These are phyloP conservation scores for Asclepias syriaca DNA, from an alignment of 257 asterid species.

Conservation along the genomic window DNA sequence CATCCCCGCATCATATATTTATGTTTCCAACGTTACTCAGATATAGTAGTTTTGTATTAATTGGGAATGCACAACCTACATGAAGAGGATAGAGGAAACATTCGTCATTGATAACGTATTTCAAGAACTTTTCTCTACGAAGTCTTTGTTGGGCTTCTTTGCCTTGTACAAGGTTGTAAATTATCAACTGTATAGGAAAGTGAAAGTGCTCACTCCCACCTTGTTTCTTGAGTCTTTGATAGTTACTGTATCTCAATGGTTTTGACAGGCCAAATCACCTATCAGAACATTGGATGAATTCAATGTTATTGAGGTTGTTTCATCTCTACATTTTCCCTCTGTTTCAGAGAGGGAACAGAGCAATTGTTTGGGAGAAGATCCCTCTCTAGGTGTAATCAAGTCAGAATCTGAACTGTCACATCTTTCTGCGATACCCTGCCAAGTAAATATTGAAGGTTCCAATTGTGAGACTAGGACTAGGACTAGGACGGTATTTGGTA, in stretches of 20 bases:
- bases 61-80: background rate
- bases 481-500: conserved; percentile 53
- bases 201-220: background rate
- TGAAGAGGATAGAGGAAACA: background rate
- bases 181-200: background rate
- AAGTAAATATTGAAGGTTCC: conserved; percentile 25
- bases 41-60: background rate
- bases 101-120: background rate
- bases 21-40: background rate
- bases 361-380: conserved; percentile 22
- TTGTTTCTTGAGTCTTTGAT: background rate
- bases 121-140: background rate
- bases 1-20: background rate
- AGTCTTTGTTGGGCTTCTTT: background rate
- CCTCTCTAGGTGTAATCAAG: conserved; percentile 29
- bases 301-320: conserved; percentile 59
- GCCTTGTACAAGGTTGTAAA: background rate
- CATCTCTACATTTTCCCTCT: conserved; percentile 67
- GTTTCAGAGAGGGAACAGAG: conserved; percentile 43
- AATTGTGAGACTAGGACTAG: conserved; percentile 30
- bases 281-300: conserved; percentile 74
- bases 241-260: conserved; percentile 13
- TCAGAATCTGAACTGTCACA: conserved; percentile 26
- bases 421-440: conserved; percentile 26
- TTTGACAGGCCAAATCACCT: conserved; percentile 85